phyloP scores from a whole-genome alignment of 2,329 filamentous ascomycete genomes.

The Alternaria dauci region DNA sequence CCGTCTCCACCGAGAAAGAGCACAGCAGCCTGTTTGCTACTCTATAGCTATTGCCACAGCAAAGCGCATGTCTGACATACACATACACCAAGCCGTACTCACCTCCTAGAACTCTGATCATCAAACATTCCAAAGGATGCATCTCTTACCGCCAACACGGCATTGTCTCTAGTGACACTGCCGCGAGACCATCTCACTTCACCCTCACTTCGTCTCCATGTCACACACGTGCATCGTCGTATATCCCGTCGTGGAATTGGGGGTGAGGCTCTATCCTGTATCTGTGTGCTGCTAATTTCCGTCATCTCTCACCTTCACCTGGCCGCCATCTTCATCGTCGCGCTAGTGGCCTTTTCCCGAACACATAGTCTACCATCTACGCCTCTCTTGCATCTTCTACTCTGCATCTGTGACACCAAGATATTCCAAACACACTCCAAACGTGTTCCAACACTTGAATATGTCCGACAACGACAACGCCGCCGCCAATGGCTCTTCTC shows the following conservation, averaged over 20 bases:
- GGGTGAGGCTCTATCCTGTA: slow-evolving; percentile 13
- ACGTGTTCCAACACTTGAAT: not conserved
- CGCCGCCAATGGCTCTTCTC: slow-evolving; percentile 11
- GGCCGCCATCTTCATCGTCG: not conserved
- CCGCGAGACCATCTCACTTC: not conserved
- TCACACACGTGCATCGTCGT: not conserved
- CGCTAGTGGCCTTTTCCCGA: slow-evolving; percentile 9
- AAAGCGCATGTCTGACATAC: not conserved
- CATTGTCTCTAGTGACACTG: not conserved
- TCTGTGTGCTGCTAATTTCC: not conserved
- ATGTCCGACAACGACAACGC: slow-evolving; percentile 41
- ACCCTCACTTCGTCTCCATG: slow-evolving; percentile 1
- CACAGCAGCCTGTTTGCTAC: not conserved
- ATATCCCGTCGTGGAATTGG: not conserved
- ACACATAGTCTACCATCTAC: slow-evolving; percentile 1
- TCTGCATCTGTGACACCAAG: not conserved
- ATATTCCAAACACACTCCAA: not conserved
- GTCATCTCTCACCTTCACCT: slow-evolving; percentile 26
- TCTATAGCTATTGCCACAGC: not conserved
- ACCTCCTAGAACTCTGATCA: not conserved
- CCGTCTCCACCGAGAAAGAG: not conserved
- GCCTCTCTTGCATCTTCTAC: not conserved
- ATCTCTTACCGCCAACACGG: not conserved
- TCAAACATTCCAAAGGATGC: not conserved
- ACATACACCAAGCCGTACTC: not conserved